phyloP scores from a whole-genome alignment of 208 protist species.

The Strigomonas galati region DNA sequence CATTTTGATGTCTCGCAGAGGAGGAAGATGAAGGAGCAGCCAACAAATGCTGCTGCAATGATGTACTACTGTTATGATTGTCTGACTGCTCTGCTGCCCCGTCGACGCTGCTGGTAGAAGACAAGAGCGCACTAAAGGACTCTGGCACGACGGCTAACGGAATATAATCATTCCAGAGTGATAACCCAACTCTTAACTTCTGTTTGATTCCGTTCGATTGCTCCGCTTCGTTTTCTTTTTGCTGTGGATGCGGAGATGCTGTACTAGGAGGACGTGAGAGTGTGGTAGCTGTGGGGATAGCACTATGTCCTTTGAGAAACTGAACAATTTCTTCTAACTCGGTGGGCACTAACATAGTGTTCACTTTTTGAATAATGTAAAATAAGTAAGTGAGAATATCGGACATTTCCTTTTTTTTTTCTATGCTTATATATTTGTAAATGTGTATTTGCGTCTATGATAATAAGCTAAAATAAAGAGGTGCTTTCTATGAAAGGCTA shows the following conservation, averaged over 20 bases:
- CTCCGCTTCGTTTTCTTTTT: too few species aligned
- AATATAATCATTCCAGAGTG: neutral
- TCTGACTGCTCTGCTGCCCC: too few species aligned
- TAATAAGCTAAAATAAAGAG: constrained; percentile 1
- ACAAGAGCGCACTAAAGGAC: neutral
- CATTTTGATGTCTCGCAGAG: too few species aligned
- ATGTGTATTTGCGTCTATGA: neutral
- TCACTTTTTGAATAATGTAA: constrained; percentile 41
- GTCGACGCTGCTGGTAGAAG: neutral
- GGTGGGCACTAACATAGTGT: constrained; percentile 50
- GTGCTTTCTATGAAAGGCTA: neutral
- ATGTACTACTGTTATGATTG: too few species aligned
- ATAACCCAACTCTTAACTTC: neutral
- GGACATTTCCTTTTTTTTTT: constrained; percentile 26
- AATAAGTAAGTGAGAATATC: constrained; percentile 54
- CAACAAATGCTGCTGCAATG: too few species aligned
- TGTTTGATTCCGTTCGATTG: too few species aligned
- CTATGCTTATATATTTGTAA: constrained; percentile 1
- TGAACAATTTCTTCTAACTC: constrained; percentile 48
- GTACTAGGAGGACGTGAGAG: too few species aligned
- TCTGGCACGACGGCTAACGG: neutral
- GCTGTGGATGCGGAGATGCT: too few species aligned
- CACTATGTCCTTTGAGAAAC: constrained; percentile 29
- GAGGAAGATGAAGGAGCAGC: too few species aligned
- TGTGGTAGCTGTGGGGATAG: neutral